Evolutionary conservation across 2,329 filamentous ascomycete genomes (phyloP).

Genomic region (Trichoderma guizhouense): DNA sequence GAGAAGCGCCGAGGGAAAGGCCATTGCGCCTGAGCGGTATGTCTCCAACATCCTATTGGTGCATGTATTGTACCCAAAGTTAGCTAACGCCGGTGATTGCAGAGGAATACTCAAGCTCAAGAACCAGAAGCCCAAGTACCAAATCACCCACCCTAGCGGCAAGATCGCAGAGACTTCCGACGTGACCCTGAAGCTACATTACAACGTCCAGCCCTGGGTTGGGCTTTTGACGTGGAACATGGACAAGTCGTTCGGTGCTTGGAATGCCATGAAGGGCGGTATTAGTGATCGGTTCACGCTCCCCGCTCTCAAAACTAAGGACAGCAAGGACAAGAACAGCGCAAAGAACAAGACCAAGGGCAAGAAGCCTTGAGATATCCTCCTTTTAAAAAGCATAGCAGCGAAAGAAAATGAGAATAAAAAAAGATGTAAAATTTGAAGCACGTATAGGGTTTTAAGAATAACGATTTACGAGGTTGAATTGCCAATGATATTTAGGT

Average conservation of each 20-base stretch:
- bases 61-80: not conserved
- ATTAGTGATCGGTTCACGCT: constrained; percentile 61
- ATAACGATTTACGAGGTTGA: not conserved
- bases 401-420: not conserved
- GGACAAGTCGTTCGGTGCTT: constrained; percentile 52
- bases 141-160: constrained; percentile 85
- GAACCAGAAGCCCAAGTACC: constrained; percentile 92
- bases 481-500: not conserved
- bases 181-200: constrained; percentile 77
- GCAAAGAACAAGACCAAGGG: constrained; percentile 11
- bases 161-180: constrained; percentile 70
- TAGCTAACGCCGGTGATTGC: not conserved
- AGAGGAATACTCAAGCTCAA: constrained; percentile 73
- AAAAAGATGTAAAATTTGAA: not conserved
- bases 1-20: constrained; percentile 57
- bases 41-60: constrained; percentile 7
- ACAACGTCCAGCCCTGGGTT: constrained; percentile 98
- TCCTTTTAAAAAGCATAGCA: not conserved
- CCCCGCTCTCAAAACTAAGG: constrained; percentile 63
- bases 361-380: constrained; percentile 9
- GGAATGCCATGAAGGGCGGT: constrained; percentile 65
- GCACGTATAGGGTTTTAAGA: not conserved
- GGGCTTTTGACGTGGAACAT: constrained; percentile 81
- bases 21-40: constrained; percentile 56
- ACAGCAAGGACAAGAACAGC: constrained; percentile 25